A percentile compares a stretch with the other conserved stretches of the same genome.
Conservation (phyloP, 176 grass and related monocot genomes). For the Calamus simplicifolius region DNA sequence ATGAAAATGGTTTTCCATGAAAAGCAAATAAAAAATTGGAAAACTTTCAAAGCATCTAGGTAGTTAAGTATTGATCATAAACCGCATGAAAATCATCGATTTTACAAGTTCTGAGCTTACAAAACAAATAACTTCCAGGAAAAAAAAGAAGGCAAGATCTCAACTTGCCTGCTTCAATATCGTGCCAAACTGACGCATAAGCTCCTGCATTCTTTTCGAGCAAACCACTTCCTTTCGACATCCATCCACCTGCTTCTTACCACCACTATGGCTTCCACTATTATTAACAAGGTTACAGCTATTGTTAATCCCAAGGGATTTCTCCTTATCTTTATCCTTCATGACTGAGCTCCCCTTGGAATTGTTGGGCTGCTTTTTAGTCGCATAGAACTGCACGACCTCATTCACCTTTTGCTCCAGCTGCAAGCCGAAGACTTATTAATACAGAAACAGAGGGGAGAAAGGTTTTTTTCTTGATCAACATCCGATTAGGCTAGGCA, state of each 20-base stretch:
- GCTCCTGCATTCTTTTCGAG: conserved; percentile 55
- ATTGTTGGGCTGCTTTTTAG: conserved; percentile 37
- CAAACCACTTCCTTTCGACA: conserved; percentile 21
- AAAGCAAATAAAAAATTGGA: too few species aligned
- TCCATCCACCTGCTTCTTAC: conserved; percentile 8
- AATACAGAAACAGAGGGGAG: neutral
- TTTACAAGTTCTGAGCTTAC: too few species aligned
- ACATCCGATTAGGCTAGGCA: too few species aligned
- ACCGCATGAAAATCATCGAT: neutral
- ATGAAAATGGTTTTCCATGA: too few species aligned
- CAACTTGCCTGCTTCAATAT: conserved; percentile 56
- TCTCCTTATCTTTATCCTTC: conserved; percentile 15
- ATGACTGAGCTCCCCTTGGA: conserved; percentile 13
- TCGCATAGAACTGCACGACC: conserved; percentile 39
- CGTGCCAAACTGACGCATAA: conserved; percentile 55
- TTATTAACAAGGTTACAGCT: conserved; percentile 14
- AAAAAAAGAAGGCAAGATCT: neutral
- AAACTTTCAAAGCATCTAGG: too few species aligned
- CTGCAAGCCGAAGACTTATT: conserved; percentile 27
- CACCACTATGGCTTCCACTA: conserved; percentile 17
- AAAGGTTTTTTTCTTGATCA: too few species aligned
- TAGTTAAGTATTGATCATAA: too few species aligned
- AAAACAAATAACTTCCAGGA: too few species aligned
- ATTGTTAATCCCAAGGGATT: conserved; percentile 21
- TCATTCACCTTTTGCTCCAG: conserved; percentile 56